Conservation (phyloP, 2,329 filamentous ascomycete species). For the Aspergillus flavus region DNA sequence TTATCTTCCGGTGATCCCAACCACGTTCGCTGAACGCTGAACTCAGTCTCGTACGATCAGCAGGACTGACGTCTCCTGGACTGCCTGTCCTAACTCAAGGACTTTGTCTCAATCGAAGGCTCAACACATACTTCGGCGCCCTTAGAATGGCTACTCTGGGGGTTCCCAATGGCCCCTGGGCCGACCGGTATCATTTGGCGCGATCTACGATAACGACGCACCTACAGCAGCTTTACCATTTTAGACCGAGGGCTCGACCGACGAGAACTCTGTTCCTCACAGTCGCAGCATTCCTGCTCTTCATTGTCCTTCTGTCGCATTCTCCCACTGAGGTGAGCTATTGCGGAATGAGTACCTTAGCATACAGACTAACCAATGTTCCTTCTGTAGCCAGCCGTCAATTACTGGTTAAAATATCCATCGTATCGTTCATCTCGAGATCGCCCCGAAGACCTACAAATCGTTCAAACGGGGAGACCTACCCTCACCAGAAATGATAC, state of each 20-base stretch:
- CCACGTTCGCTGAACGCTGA: conserved; percentile 5
- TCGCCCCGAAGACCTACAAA: conserved; percentile 35
- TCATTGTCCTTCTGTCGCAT: conserved; percentile 24
- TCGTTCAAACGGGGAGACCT: conserved; percentile 26
- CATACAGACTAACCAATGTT: conserved; percentile 6
- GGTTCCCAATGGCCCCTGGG: conserved; percentile 25
- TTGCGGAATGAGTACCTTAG: not conserved
- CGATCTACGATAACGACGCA: conserved; percentile 23
- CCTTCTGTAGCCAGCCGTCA: conserved; percentile 23
- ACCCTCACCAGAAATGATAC: conserved; percentile 29
- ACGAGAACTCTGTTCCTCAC: conserved; percentile 26
- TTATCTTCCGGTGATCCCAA: conserved; percentile 10
- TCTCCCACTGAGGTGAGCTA: conserved; percentile 21
- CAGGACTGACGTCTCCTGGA: conserved; percentile 1
- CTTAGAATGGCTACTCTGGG: conserved; percentile 31
- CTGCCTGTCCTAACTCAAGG: not conserved
- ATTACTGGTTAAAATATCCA: conserved; percentile 39
- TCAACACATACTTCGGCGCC: conserved; percentile 5
- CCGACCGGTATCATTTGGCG: conserved; percentile 27
- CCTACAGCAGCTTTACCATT: conserved; percentile 29
- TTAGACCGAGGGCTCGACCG: conserved; percentile 31
- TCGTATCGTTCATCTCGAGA: conserved; percentile 33
- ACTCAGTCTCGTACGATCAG: conserved; percentile 3
- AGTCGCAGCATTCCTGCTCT: conserved; percentile 25
- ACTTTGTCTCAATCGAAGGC: not conserved